Percentiles rank a stretch among this genome's conserved stretches.
Evolutionary conservation across 2,329 filamentous ascomycete genomes (phyloP).

Genomic region (Knoxdaviesia capensis): DNA sequence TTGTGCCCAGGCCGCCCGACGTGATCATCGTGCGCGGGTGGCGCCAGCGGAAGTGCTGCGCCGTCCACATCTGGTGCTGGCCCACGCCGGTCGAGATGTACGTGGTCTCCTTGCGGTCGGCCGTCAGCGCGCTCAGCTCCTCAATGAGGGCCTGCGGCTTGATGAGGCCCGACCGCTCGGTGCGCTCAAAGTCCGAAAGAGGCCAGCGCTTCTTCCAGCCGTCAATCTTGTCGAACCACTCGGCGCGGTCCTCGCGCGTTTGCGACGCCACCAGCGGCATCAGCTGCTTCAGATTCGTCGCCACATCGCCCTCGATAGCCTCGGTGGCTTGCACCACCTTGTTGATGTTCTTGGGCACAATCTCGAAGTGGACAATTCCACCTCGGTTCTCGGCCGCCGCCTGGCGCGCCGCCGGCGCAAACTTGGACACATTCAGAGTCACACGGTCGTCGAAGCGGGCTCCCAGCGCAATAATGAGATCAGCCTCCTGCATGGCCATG

Average conservation of each 20-base stretch:
- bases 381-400: constrained; percentile 72
- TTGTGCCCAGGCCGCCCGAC: constrained; percentile 68
- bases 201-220: constrained; percentile 88
- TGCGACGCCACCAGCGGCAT: constrained; percentile 49
- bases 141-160: constrained; percentile 90
- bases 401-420: constrained; percentile 70
- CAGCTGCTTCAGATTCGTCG: constrained; percentile 54
- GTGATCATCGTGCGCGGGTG: constrained; percentile 87
- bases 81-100: constrained; percentile 89
- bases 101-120: constrained; percentile 59
- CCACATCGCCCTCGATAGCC: constrained; percentile 84
- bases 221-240: constrained; percentile 80
- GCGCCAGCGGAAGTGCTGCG: constrained; percentile 91
- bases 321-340: constrained; percentile 95
- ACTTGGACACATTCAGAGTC: constrained; percentile 61
- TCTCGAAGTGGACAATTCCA: constrained; percentile 93
- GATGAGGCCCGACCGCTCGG: constrained; percentile 58
- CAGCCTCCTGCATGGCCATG: constrained; percentile 92
- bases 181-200: constrained; percentile 59
- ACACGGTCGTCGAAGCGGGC: constrained; percentile 94
- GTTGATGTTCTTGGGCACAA: constrained; percentile 99
- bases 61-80: constrained; percentile 97
- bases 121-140: constrained; percentile 70
- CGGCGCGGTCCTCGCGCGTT: constrained; percentile 43
- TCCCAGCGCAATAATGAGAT: constrained; percentile 86